These are phyloP conservation scores for Metschnikowia corniflorae DNA, from an alignment of 805 yeast species.

Conservation along the genomic window DNA sequence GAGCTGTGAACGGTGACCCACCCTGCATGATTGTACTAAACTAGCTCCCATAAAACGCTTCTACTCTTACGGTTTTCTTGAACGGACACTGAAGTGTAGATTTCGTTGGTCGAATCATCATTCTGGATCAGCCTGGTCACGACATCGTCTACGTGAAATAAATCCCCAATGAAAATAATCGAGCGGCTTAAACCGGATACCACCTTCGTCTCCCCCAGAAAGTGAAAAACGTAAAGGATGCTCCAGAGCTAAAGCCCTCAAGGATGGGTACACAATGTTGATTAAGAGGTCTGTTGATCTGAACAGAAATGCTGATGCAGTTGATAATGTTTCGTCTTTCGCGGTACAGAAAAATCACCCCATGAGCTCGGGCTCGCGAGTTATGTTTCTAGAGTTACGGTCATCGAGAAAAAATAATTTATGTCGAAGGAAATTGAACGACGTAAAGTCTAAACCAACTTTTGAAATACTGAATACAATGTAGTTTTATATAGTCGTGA, in stretches of 20 bases:
- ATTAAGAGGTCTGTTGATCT: slow-evolving; percentile 4
- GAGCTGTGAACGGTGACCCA: slow-evolving; percentile 11
- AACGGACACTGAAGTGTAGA: too few relatives aligned
- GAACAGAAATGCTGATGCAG: slow-evolving; percentile 9
- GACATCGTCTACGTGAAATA: too few relatives aligned
- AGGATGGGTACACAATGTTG: slow-evolving; percentile 5
- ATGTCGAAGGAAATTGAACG: too few relatives aligned
- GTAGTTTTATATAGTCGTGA: too few relatives aligned
- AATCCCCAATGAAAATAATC: too few relatives aligned
- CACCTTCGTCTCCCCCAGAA: slow-evolving; percentile 7
- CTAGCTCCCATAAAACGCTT: slow-evolving; percentile 8
- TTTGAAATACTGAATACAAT: too few relatives aligned
- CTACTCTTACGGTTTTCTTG: slow-evolving; percentile 1
- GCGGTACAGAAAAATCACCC: slow-evolving; percentile 8
- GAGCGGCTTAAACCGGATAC: too few relatives aligned
- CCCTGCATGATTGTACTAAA: slow-evolving; percentile 6
- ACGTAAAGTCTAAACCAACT: too few relatives aligned
- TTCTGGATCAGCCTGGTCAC: too few relatives aligned
- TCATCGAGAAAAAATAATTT: too few relatives aligned
- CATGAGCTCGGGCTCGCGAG: slow-evolving; percentile 8
- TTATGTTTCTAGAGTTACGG: slow-evolving; percentile 6
- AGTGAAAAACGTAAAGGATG: slow-evolving; percentile 10
- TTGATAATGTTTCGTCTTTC: slow-evolving; percentile 9
- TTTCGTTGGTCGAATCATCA: too few relatives aligned
- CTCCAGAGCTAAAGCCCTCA: slow-evolving; percentile 9